These are phyloP conservation scores for Benincasa hispida DNA, from an alignment of 306 rosid genomes.

Conservation along the genomic window DNA sequence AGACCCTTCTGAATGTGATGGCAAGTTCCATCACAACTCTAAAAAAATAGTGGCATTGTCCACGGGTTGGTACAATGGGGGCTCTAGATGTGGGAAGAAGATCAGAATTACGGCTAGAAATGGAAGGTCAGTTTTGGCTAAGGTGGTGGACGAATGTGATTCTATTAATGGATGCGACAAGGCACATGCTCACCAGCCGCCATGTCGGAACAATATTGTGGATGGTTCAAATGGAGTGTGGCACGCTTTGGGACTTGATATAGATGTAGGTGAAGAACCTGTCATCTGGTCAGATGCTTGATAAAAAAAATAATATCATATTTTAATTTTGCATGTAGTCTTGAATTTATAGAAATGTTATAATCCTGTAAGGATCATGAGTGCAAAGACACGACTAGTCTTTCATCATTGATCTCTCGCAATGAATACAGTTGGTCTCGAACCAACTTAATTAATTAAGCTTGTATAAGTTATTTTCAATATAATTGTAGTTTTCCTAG, in stretches of 20 bases:
- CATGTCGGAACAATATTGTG: constrained; percentile 30
- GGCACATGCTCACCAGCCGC: constrained; percentile 35
- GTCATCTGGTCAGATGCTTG: constrained; percentile 33
- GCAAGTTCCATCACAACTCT: constrained; percentile 8
- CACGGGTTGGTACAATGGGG: constrained; percentile 29
- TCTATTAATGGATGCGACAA: constrained; percentile 21
- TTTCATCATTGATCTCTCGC: background rate
- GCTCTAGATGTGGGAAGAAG: constrained; percentile 22
- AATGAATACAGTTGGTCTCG: background rate
- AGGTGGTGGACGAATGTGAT: background rate
- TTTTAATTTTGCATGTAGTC: no score
- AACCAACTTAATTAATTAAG: background rate
- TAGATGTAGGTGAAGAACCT: background rate
- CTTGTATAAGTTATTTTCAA: no score
- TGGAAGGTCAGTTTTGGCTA: constrained; percentile 12
- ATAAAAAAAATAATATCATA: background rate
- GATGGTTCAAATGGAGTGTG: constrained; percentile 43
- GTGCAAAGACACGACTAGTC: background rate
- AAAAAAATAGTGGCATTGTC: constrained; percentile 34
- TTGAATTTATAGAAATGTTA: no score
- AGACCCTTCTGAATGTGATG: constrained; percentile 19
- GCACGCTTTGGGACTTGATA: constrained; percentile 24
- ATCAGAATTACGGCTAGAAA: constrained; percentile 16
- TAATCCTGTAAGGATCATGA: background rate
- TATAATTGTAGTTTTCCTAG: background rate